Base-by-base conservation (phyloP, 2,329 filamentous ascomycete genomes). In the Cryphonectria nitschkei region DNA sequence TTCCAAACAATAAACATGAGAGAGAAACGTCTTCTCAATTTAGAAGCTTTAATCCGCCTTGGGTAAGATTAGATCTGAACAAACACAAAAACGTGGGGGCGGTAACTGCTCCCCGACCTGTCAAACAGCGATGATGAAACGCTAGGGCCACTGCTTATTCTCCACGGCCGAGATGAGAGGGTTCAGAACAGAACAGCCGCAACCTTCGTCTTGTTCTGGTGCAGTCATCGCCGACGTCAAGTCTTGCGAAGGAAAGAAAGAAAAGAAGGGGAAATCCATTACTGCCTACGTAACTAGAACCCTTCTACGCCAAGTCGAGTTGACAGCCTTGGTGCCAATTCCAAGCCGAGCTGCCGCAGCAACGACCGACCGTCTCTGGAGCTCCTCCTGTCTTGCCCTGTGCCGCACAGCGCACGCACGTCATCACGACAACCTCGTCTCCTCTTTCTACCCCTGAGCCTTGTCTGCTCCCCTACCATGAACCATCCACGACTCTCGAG, bases 71-170 rank as follows among this genome's bases (percentile, higher is more conserved):
- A 39, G 58, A 62, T 68, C 29, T 52, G 3, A 46, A n/a, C 7
- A 9, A 9, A n/a, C 2, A n/a, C 37, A 50, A 11, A 46, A 39
- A 58, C 58, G 69, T 50, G 67, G 70, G 68, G 68, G 64, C 50
- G 54, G 68, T 54, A 65, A 56, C 52, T 65, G 66, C 39, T 71
- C 41, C 69, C 71, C 63, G 26, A 63, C 63, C 71, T 73, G 71
- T 73, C 71, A 73, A 67, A 69, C 62, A 62, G 52, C 56, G 26
- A 50, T 63, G 68, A 70, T 70, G 71, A 70, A 69, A 69, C 71
- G 69, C 68, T 73, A 68, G 65, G 22, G 41, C 56, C 67, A 60
- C 62, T 70, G 68, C 68, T 70, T 34, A 58, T 63, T 64, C 37
- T 62, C 43, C 41, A 60, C 39, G 63, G 46, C 68, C 68, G 66